Evolutionary conservation across 148 eudicot species (phyloP).

Genomic region (Selenicereus undatus): DNA sequence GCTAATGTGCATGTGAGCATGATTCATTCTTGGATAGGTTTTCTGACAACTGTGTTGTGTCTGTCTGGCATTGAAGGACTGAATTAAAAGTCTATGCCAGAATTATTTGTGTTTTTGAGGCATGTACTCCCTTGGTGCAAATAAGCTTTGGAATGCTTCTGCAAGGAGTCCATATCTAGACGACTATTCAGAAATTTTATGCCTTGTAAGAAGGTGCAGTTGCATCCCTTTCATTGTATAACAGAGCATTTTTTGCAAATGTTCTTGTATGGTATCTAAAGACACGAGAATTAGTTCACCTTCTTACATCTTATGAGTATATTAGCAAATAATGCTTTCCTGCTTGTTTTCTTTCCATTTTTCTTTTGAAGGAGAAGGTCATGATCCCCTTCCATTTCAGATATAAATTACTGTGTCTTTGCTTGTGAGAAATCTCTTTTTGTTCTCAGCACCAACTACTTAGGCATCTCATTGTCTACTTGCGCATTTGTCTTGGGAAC

Average conservation of each 20-base stretch:
- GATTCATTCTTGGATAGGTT: not conserved
- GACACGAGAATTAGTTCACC: not conserved
- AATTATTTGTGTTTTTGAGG: not conserved
- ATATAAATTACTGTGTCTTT: not conserved
- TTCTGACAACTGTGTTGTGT: not conserved
- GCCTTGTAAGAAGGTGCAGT: not conserved
- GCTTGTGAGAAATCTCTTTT: not conserved
- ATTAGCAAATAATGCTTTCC: not conserved
- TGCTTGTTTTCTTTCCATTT: not conserved
- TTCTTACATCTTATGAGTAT: too few relatives aligned
- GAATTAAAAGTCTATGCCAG: not conserved
- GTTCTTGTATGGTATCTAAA: too few relatives aligned
- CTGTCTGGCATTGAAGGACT: constrained; percentile 1
- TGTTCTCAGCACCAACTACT: not conserved
- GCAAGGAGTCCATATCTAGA: not conserved
- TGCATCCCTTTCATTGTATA: too few relatives aligned
- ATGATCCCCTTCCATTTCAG: not conserved
- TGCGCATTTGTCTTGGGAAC: not conserved
- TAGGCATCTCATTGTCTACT: not conserved
- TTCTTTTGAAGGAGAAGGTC: constrained; percentile 2
- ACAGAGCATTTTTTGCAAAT: not conserved
- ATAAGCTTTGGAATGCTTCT: not conserved
- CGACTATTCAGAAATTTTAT: not conserved
- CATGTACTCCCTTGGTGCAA: not conserved
- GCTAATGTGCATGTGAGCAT: not conserved